Evolutionary conservation across 140 eudicot genomes (phyloP), one percentile per base, ranked within the genome.

Genomic region (Ambrosia hybrid): DNA sequence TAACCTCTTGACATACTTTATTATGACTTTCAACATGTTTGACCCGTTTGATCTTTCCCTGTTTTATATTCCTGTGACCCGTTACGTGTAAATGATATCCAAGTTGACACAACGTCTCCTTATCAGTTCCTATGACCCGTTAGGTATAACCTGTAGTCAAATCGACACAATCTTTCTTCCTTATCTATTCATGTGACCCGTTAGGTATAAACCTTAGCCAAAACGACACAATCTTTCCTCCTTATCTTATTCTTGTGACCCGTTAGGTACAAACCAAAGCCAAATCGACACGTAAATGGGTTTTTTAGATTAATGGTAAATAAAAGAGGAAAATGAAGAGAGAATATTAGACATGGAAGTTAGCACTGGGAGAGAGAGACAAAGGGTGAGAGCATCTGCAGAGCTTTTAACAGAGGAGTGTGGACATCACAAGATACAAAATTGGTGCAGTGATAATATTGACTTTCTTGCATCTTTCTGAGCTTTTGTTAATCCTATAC

Each of bases 281-380:
- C 16, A 11, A 10, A 10, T 12, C 66, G 17, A 60, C 43, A 16
- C 43, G 5, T 34, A 30, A 2, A 34, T 53, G 59, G 57, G 41
- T 65, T 16, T 41, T 52, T 17, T 34, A 38, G 34, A 6, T 45
- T 68, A 56, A 68, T 74, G n/a, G n/a, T n/a, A 70, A 70, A 81
- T 43, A 65, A 65, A 53, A 39, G 51, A 36, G 78, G 57, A 81
- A 79, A 80, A 83, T 70, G 73, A n/a, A n/a, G 57, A 71, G 72
- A 82, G 92, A 84, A 82, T 82, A 84, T 84, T 83, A 86, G 83
- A 74, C 89, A 86, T 89, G 79, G 90, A 84, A 84, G 96, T 89
- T 86, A 82, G 90, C 88, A 89, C 78, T 78, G 81, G 75, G 79
- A 74, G 82, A 79, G 78, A 79, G 76, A 71, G 83, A 76, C 83